phyloP scores from a whole-genome alignment of 2,329 filamentous ascomycete genomes.

The Eutypella sp. region DNA sequence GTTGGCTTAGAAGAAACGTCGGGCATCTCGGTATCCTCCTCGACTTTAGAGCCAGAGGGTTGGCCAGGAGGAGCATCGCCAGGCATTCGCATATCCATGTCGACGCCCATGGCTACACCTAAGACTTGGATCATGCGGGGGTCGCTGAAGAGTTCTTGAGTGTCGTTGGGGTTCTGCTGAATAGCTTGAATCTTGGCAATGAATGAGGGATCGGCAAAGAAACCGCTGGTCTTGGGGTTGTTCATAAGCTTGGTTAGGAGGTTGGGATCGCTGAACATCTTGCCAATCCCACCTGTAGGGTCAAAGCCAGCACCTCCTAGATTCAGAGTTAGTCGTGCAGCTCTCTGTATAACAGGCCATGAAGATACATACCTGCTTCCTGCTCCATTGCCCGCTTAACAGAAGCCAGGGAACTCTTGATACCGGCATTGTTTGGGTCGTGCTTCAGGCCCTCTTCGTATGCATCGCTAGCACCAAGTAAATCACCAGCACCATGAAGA shows the following conservation, averaged over 20 bases:
- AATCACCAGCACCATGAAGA: constrained; percentile 79
- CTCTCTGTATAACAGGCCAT: neutral
- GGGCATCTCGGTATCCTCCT: constrained; percentile 75
- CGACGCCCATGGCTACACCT: constrained; percentile 87
- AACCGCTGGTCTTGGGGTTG: constrained; percentile 86
- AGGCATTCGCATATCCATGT: constrained; percentile 64
- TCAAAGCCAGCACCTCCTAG: constrained; percentile 45
- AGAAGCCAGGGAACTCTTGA: constrained; percentile 79
- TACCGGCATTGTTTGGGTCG: constrained; percentile 85
- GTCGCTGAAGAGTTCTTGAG: constrained; percentile 78
- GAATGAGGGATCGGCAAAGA: constrained; percentile 78
- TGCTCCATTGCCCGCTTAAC: constrained; percentile 85
- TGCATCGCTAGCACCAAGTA: constrained; percentile 79
- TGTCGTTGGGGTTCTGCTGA: constrained; percentile 72
- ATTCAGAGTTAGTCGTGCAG: constrained; percentile 5
- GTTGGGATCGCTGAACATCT: constrained; percentile 92
- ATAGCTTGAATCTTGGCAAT: constrained; percentile 84
- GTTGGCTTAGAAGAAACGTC: constrained; percentile 50
- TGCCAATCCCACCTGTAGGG: constrained; percentile 71
- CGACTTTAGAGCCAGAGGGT: constrained; percentile 31
- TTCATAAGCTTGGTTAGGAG: constrained; percentile 83
- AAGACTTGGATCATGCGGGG: constrained; percentile 91
- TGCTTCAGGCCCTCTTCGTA: constrained; percentile 94
- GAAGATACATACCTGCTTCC: constrained; percentile 45
- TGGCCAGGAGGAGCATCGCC: constrained; percentile 28